Evolutionary conservation across 1,284 basidiomycete species (phyloP).

Genomic region (Boletus sp.): DNA sequence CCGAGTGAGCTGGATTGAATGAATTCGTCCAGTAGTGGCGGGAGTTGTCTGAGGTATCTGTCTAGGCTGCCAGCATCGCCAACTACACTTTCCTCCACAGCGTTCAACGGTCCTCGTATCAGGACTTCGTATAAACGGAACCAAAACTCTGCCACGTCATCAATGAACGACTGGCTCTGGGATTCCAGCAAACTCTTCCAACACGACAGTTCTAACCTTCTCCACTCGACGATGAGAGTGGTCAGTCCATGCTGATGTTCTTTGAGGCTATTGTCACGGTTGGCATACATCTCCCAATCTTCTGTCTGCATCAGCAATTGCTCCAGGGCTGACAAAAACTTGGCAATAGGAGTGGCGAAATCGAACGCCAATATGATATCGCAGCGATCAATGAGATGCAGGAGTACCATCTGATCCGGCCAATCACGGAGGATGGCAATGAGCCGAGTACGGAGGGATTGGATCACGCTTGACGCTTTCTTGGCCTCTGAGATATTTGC

Average conservation of each 20-base stretch:
- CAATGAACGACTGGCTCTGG: conserved; percentile 61
- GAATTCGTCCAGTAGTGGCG: conserved; percentile 84
- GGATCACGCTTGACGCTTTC: conserved; percentile 57
- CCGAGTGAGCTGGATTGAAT: conserved; percentile 79
- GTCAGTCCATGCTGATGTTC: conserved; percentile 67
- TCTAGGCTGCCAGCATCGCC: conserved; percentile 39
- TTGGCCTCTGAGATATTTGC: conserved; percentile 68
- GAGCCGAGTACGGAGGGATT: conserved; percentile 55
- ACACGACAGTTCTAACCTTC: conserved; percentile 83
- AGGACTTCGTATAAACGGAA: conserved; percentile 86
- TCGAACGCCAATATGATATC: conserved; percentile 66
- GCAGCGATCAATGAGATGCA: conserved; percentile 80
- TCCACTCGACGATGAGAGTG: conserved; percentile 84
- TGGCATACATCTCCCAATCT: conserved; percentile 97
- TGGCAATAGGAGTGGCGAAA: conserved; percentile 76
- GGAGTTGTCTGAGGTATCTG: conserved; percentile 64
- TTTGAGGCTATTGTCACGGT: conserved; percentile 80
- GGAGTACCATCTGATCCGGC: conserved; percentile 98
- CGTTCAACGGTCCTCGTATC: conserved; percentile 63
- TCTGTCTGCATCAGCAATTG: conserved; percentile 86
- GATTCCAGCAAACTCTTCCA: conserved; percentile 85
- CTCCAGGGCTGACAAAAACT: conserved; percentile 83
- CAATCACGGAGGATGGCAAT: conserved; percentile 70
- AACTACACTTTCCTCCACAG: conserved; percentile 39
- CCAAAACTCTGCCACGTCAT: conserved; percentile 82